These are phyloP conservation scores for Galerina marginata DNA, from an alignment of 768 basidiomycete species.

Conservation along the genomic window DNA sequence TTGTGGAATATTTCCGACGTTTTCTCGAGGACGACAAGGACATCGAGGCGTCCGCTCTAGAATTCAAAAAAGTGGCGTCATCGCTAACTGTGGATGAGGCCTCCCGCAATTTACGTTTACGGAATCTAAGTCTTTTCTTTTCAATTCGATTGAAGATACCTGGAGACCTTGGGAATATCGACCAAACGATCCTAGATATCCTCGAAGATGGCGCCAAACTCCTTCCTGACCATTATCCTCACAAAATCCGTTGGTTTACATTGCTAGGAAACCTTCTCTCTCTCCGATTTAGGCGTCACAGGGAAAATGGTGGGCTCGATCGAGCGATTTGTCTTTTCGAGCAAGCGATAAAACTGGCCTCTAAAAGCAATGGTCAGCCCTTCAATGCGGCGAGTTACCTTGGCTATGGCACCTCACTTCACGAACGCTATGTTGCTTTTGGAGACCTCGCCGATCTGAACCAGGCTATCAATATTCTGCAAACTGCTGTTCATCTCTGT, in stretches of 20 bases:
- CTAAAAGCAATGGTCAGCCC: background rate
- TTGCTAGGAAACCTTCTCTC: background rate
- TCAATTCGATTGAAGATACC: background rate
- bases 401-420: background rate
- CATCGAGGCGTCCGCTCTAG: too few relatives aligned
- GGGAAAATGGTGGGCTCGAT: background rate
- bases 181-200: background rate
- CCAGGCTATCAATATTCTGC: background rate
- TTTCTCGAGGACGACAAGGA: too few relatives aligned
- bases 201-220: background rate
- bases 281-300: background rate
- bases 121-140: background rate
- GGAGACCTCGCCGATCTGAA: conserved; percentile 6
- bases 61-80: too few relatives aligned
- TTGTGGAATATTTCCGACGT: background rate
- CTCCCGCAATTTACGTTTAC: too few relatives aligned
- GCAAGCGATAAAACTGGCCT: background rate
- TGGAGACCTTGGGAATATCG: too few relatives aligned
- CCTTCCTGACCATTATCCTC: background rate
- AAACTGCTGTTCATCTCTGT: background rate
- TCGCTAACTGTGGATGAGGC: too few relatives aligned
- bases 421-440: background rate
- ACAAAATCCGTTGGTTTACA: conserved; percentile 2
- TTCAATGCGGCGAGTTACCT: background rate
- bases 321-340: background rate